Base-by-base conservation (phyloP, 305 asterid species). In the Solanum hybrid region DNA sequence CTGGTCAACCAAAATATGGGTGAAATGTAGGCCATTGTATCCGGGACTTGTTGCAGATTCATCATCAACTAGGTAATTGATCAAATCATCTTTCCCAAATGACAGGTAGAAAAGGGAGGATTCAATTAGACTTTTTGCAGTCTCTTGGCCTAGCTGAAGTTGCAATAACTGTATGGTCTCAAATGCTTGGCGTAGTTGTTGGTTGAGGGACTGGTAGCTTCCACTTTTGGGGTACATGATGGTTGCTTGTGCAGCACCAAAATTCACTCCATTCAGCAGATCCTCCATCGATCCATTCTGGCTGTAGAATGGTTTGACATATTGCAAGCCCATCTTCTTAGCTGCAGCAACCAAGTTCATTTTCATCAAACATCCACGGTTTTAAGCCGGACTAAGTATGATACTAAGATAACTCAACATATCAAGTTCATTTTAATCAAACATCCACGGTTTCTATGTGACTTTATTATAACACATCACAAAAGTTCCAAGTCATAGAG, bases 31-130 rank as follows among this genome's bases (percentile, higher is more conserved):
- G 41, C 88, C 76, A 29, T 31, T 2, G 22, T 51, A 51, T 84
- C 88, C 88, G 24, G 76, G 80, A 32, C 81, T 86, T 11, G 34
- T 89, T 33, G 45, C 24, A 4, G 92, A 89, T 6, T 92, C 89
- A 90, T 87, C 92, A 51, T 86, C 41, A 41, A 91, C 91, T 65
- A 95, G 89, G 94, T 92, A 91, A n/a, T 90, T 72, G 37, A 92
- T 90, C 90, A 92, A 91, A 90, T 95, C 97, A 7, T 95, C 96
- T 90, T 95, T 94, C 10, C 97, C 97, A 10, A 95, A 92, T 0
- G 96, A 94, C 90, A 94, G 94, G 94, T 92, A 95, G 94, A 95
- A 95, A 29, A 95, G 41, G 88, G 97, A 93, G 14, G 96, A 93
- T 82, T 90, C 31, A 89, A 95, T 87, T 92, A 93, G 94, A 29